Conservation (phyloP, 1,284 basidiomycete genomes). For the Cerrena zonata region DNA sequence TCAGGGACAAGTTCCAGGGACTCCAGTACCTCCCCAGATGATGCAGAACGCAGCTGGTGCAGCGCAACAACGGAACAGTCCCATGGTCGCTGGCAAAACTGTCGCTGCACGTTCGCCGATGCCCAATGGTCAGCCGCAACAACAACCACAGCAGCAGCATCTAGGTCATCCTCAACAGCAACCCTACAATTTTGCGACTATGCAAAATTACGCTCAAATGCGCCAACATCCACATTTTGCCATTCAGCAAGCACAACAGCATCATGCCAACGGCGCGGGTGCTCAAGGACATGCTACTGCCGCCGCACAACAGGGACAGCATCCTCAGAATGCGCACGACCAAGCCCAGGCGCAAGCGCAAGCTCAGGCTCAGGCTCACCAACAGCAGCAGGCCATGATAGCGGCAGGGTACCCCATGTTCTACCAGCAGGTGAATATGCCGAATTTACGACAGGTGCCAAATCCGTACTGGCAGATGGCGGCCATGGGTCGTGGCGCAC, state of each 20-base stretch:
- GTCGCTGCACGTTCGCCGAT: constrained; percentile 21
- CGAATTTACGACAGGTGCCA: constrained; percentile 7
- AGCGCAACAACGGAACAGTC: constrained; percentile 19
- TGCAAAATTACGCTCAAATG: constrained; percentile 8
- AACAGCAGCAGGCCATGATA: constrained; percentile 25
- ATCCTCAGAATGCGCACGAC: constrained; percentile 18
- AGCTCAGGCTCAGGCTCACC: too few relatives aligned
- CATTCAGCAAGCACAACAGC: too few relatives aligned
- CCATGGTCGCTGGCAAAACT: constrained; percentile 19
- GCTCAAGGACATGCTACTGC: constrained; percentile 8
- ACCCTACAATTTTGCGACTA: constrained; percentile 11
- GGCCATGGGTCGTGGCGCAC: constrained; percentile 26
- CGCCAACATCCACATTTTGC: constrained; percentile 23
- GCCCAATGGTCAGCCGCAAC: constrained; percentile 16
- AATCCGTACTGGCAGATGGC: constrained; percentile 17
- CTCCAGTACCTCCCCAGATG: not conserved
- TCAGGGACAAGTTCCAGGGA: constrained; percentile 1
- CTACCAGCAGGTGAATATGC: constrained; percentile 22
- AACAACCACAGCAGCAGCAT: constrained; percentile 11
- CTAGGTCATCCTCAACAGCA: constrained; percentile 6
- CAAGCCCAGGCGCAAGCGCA: constrained; percentile 14
- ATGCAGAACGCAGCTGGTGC: not conserved
- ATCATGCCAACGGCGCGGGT: constrained; percentile 6
- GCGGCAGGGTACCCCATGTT: constrained; percentile 29
- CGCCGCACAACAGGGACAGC: constrained; percentile 11